Base-by-base conservation (phyloP, 768 basidiomycete genomes). In the Dioszegia crocea region DNA sequence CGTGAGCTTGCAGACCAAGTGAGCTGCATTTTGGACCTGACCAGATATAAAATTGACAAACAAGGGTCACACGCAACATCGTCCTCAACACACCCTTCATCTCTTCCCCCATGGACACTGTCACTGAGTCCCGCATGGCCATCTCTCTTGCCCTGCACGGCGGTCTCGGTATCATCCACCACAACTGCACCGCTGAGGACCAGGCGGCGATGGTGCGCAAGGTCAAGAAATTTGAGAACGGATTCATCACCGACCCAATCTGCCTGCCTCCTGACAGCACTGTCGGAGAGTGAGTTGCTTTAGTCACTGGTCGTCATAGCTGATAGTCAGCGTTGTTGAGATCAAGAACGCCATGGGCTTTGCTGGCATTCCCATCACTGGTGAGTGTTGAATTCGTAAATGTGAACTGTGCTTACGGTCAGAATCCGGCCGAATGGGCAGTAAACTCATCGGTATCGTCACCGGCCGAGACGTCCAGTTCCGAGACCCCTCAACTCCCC, bases 101-200 rank as follows among this genome's bases (percentile, higher is more conserved):
- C 81, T 94, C 91, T 76, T 93, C 90, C 51, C 94, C 96, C 16
- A 99, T 99, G 96, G 96, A 99, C 80, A 99, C 96, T 44, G 96
- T 98, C 67, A 98, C 96, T 0, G 96, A 97, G 79, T 85, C 83
- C 54, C 91, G 78, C 26, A 78, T 78, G 77, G 77, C 77, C 46
- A 78, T 78, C 62, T 65, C 76, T 17, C 68, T 78, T 46, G 77
- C 76, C 82, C 86, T 99, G 54, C 84, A 93, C 56, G 96, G 96
- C 48, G 96, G 94, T 55, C 88, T 98, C 62, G 94, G 96, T 79
- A 89, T 98, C 73, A 97, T 98, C 69, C 94, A 99, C 77, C 92
- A 99, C 79, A 99, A 98, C 78, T 78, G 79, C 63, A 67, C 77
- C 1, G 73, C 91, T 0, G 85, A 84, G 43, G 83, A 84, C 3